Percentiles rank a stretch among this genome's conserved stretches.
These are phyloP conservation scores for Diaporthe australafricana DNA, from an alignment of 2,329 filamentous ascomycete species.

Conservation along the genomic window DNA sequence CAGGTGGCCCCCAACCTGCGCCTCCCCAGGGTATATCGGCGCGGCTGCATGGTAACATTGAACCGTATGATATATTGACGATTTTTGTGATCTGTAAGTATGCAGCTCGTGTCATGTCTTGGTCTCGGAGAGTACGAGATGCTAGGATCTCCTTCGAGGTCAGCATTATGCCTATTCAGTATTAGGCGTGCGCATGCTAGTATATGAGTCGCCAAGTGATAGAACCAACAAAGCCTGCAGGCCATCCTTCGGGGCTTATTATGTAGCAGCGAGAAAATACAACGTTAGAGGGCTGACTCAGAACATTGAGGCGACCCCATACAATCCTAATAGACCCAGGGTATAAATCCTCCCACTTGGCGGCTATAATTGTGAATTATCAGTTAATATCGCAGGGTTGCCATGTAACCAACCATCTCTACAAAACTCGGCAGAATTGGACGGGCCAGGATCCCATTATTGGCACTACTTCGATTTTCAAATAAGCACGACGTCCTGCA, in stretches of 20 bases:
- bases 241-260: constrained; percentile 10
- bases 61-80: neutral
- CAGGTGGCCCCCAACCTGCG: neutral
- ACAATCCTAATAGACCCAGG: neutral
- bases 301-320: constrained; percentile 11
- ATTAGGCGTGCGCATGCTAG: neutral
- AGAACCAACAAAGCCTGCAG: neutral
- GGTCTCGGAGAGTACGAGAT: constrained; percentile 1
- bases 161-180: constrained; percentile 23
- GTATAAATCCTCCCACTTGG: neutral
- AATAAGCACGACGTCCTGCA: constrained; percentile 8
- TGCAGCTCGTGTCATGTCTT: constrained; percentile 1
- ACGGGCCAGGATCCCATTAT: neutral
- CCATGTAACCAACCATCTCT: neutral
- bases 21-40: neutral
- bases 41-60: neutral
- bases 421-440: neutral
- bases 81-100: too few species aligned
- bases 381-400: neutral
- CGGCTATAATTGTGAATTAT: constrained; percentile 8
- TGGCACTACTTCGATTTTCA: neutral
- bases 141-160: neutral
- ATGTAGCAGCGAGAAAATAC: constrained; percentile 19
- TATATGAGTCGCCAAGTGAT: neutral
- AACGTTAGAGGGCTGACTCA: neutral